phyloP scores from a whole-genome alignment of 225 moss, liverwort and hornwort genomes.

The Climacium dendroides region DNA sequence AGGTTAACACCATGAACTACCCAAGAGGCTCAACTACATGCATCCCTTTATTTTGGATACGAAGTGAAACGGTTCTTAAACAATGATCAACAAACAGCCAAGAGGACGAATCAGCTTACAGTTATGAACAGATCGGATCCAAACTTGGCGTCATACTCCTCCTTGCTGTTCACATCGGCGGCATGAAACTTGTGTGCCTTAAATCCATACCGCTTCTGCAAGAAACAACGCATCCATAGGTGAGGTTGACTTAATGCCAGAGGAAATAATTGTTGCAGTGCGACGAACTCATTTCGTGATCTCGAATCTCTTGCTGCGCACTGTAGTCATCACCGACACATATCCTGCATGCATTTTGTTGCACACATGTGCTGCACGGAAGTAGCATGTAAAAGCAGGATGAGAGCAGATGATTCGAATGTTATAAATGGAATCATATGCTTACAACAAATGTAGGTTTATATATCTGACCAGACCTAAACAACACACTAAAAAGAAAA shows the following conservation, averaged over 20 bases:
- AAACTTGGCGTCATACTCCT: slow-evolving; percentile 68
- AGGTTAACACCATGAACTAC: background rate
- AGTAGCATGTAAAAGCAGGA: background rate
- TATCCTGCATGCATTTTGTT: background rate
- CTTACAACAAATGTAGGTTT: background rate
- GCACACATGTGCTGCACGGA: background rate
- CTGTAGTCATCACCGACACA: background rate
- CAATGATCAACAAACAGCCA: background rate
- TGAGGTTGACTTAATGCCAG: background rate
- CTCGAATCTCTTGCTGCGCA: background rate
- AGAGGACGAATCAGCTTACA: slow-evolving; percentile 29
- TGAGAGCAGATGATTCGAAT: background rate
- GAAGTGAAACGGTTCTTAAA: background rate
- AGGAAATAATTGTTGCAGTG: background rate
- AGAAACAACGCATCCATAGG: background rate
- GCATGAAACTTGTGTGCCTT: slow-evolving; percentile 68
- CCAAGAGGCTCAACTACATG: background rate
- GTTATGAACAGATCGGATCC: slow-evolving; percentile 78
- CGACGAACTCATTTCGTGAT: background rate
- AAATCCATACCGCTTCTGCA: slow-evolving; percentile 77
- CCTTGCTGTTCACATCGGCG: slow-evolving; percentile 46
- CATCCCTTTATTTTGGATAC: background rate
- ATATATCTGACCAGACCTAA: background rate
- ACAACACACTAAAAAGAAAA: background rate
- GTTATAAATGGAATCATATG: background rate